phyloP scores from a whole-genome alignment of 306 rosid species.

The Alnus glutinosa region DNA sequence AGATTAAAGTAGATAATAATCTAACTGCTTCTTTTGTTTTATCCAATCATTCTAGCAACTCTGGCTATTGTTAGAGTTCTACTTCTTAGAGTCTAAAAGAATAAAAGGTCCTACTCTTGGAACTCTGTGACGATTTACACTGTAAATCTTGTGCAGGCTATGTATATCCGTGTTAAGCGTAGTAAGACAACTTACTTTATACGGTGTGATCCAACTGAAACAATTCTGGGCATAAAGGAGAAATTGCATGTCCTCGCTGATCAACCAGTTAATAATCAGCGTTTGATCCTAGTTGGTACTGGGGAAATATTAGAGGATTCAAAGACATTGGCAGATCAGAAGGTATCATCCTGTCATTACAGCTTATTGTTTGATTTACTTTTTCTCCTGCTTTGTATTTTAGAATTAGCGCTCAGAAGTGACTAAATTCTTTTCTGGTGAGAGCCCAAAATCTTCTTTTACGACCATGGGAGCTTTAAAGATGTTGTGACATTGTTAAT shows the following conservation, averaged over 20 bases:
- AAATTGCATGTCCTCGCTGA: conserved; percentile 72
- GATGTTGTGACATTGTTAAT: conserved; percentile 8
- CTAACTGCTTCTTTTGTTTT: not conserved
- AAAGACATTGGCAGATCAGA: conserved; percentile 85
- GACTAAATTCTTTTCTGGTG: not conserved
- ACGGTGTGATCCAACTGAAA: conserved; percentile 87
- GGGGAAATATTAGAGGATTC: conserved; percentile 77
- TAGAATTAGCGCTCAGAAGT: not conserved
- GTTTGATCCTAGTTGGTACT: conserved; percentile 56
- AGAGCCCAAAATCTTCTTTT: not conserved
- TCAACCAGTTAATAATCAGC: conserved; percentile 63
- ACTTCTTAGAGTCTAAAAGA: not conserved
- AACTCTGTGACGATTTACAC: conserved; percentile 6
- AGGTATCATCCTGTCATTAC: conserved; percentile 41
- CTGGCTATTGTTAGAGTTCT: not conserved
- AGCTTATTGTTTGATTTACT: conserved; percentile 3
- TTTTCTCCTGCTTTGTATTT: not conserved
- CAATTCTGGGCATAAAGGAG: conserved; percentile 70
- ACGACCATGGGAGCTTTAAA: not conserved
- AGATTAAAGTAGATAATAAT: not conserved
- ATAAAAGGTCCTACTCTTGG: not conserved
- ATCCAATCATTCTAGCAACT: not conserved
- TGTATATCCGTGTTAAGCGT: conserved; percentile 88
- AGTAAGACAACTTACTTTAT: conserved; percentile 85
- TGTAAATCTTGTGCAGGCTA: conserved; percentile 51